Evolutionary conservation across 2,329 filamentous ascomycete genomes (phyloP), one percentile per base, ranked within the genome.

Genomic region (Cordyceps sp.): DNA sequence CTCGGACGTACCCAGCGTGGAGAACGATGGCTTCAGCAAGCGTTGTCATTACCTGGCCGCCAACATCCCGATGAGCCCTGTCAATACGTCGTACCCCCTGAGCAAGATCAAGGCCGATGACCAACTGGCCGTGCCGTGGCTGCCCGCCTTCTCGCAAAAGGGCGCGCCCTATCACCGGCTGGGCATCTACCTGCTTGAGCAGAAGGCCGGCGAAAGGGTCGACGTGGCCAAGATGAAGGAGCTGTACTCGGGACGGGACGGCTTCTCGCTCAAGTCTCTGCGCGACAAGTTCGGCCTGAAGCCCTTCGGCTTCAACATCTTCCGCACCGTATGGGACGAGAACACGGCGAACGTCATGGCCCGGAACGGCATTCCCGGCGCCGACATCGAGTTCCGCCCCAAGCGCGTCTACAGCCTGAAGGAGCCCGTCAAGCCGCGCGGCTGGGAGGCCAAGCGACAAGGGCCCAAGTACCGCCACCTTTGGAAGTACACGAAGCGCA

Each of bases 131-230:
- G 59, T 74, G 4, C 77, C 84, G 2, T 98, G 88, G 83, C 61
- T 86, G 17, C 78, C 88, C 1, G 79, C 90, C 2, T 83, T 80
- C 49, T 77, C 84, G 1, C 81, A 93, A 51, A 93, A 90, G 62
- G 90, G 90, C 35, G 71, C 78, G 3, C 82, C 82, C 2, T 94
- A 96, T 59, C 90, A 96, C 57, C 80, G 90, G 32, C 64, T 96
- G 33, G 77, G 78, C 30, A 60, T 96, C 37, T 79, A 90, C 50
- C 61, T 98, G 16, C 63, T 96, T 31, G 73, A 93, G 59, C 90
- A 98, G 55, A 62, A 68, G 32, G 60, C 73, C 33, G 72, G 67
- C 33, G 46, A 66, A 39, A 43, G 34, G 23, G 48, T 85, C 40
- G 72, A 84, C 45, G 55, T 68, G 18, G 59, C 58, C 25, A 57